phyloP scores from a whole-genome alignment of 106 monocot genomes.

The Apostasia ramifera region DNA sequence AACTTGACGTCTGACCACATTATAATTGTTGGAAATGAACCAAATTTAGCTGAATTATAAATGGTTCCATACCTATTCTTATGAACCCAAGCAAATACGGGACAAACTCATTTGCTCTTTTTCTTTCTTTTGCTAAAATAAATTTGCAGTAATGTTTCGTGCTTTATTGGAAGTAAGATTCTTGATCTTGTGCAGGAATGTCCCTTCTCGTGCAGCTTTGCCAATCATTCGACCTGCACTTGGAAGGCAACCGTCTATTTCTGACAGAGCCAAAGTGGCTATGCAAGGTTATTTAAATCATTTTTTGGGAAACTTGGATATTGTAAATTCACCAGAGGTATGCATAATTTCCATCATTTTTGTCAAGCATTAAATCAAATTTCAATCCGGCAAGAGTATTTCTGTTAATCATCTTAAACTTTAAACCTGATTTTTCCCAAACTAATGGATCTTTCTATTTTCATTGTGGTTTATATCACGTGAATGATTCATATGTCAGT shows the following conservation, averaged over 20 bases:
- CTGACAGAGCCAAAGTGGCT: constrained; percentile 77
- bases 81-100: too few relatives aligned
- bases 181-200: constrained; percentile 50
- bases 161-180: constrained; percentile 8
- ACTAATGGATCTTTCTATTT: too few relatives aligned
- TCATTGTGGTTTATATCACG: too few relatives aligned
- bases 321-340: constrained; percentile 94
- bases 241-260: constrained; percentile 79
- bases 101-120: too few relatives aligned
- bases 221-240: constrained; percentile 84
- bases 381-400: too few relatives aligned
- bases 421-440: too few relatives aligned
- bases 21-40: background rate
- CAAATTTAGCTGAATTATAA: background rate
- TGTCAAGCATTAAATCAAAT: too few relatives aligned
- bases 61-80: background rate
- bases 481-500: too few relatives aligned
- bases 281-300: constrained; percentile 99
- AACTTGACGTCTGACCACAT: background rate
- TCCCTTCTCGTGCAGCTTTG: constrained; percentile 90
- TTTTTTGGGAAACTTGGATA: constrained; percentile 93
- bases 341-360: background rate
- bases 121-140: too few relatives aligned
- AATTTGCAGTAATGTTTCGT: background rate
- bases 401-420: too few relatives aligned